A percentile compares a stretch with the other conserved stretches of the same genome.
Evolutionary conservation across 2,329 filamentous ascomycete species (phyloP).

Genomic region (Dactylellina parvicollis): DNA sequence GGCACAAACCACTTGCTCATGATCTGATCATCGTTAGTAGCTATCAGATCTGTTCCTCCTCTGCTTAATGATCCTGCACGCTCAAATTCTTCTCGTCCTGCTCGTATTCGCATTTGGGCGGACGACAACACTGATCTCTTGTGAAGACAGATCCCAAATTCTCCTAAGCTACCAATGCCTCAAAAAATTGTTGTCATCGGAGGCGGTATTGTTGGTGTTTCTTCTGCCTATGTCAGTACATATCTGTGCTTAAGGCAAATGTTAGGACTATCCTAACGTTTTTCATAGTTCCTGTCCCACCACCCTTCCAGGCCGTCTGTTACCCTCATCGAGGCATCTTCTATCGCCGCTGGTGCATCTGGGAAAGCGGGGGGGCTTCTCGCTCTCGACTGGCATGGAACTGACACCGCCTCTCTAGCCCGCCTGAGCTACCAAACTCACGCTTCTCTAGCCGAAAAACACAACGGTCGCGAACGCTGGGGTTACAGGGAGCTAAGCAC

Average conservation of each 20-base stretch:
- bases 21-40: too few species aligned
- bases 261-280: neutral
- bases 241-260: neutral
- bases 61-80: too few species aligned
- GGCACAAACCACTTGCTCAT: too few species aligned
- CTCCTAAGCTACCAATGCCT: conserved; percentile 6
- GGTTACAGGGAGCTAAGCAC: conserved; percentile 69
- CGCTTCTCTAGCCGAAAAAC: conserved; percentile 81
- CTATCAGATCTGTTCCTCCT: too few species aligned
- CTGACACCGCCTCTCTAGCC: conserved; percentile 69
- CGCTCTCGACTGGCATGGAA: conserved; percentile 63
- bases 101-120: too few species aligned
- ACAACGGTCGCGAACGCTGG: conserved; percentile 81
- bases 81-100: too few species aligned
- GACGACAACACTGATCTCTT: too few species aligned
- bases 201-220: conserved; percentile 50
- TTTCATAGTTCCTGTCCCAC: conserved; percentile 69
- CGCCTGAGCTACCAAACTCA: conserved; percentile 88
- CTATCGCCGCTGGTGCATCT: conserved; percentile 88
- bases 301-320: conserved; percentile 78
- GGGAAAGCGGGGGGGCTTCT: conserved; percentile 94
- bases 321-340: conserved; percentile 84
- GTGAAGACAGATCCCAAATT: too few species aligned
- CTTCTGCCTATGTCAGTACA: conserved; percentile 42
- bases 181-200: conserved; percentile 43